Percentiles rank a stretch among this genome's conserved stretches.
These are phyloP conservation scores for Mrakia blollopis DNA, from an alignment of 768 basidiomycete species.

Conservation along the genomic window DNA sequence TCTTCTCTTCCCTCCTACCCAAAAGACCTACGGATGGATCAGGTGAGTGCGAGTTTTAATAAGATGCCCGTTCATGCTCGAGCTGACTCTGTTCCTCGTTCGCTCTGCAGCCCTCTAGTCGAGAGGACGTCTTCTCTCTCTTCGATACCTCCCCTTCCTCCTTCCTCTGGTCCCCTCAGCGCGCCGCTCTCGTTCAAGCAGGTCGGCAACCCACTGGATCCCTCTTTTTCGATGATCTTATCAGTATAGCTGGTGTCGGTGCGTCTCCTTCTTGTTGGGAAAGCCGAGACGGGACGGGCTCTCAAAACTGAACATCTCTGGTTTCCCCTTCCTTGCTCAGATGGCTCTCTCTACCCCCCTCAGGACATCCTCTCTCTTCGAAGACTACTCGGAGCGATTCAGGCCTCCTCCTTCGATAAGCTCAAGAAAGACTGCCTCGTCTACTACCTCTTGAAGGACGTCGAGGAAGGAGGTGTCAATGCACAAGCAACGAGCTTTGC, in stretches of 20 bases:
- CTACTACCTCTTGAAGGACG: slow-evolving; percentile 74
- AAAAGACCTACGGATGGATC: too few relatives aligned
- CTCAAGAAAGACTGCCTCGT: slow-evolving; percentile 76
- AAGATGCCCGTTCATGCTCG: too few relatives aligned
- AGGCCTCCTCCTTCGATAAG: slow-evolving; percentile 59
- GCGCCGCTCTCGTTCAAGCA: not conserved
- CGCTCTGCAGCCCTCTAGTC: too few relatives aligned
- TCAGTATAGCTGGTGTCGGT: slow-evolving; percentile 24
- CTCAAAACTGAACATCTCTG: not conserved
- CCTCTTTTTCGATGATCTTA: slow-evolving; percentile 29
- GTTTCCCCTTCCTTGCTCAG: not conserved
- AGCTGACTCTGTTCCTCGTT: too few relatives aligned
- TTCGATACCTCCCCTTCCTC: slow-evolving; percentile 24
- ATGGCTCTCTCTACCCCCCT: slow-evolving; percentile 56
- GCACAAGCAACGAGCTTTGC: slow-evolving; percentile 55
- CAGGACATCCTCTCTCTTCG: slow-evolving; percentile 54
- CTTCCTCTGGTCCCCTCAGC: slow-evolving; percentile 18
- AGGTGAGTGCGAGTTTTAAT: too few relatives aligned
- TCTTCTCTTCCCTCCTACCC: too few relatives aligned
- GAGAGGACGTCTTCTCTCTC: not conserved
- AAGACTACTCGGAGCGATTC: slow-evolving; percentile 59
- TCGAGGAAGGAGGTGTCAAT: slow-evolving; percentile 44
- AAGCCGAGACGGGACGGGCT: too few relatives aligned
- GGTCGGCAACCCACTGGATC: slow-evolving; percentile 7
- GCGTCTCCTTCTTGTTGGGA: too few relatives aligned